Percentiles rank a stretch among this genome's conserved stretches.
Evolutionary conservation across 768 basidiomycete species (phyloP).

Genomic region (Tricholoma saponaceum): DNA sequence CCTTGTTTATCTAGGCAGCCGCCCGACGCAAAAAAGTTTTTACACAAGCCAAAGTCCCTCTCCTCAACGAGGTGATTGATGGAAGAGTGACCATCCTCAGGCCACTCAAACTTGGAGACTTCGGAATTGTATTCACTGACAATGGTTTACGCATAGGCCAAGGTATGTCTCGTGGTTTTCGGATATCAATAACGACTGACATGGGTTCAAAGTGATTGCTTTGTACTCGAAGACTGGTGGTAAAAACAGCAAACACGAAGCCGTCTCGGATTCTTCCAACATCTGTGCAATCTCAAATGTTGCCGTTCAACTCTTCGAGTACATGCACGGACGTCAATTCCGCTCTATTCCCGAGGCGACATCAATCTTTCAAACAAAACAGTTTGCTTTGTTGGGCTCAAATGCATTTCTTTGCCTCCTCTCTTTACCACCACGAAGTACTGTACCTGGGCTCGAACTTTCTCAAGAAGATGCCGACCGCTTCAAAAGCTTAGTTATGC

Average conservation of each 20-base stretch:
- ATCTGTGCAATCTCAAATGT: conserved; percentile 22
- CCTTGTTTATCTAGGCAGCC: background rate
- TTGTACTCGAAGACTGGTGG: conserved; percentile 23
- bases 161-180: background rate
- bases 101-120: background rate
- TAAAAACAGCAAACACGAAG: conserved; percentile 21
- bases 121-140: background rate
- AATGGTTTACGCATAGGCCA: background rate
- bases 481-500: background rate
- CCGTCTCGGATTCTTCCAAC: conserved; percentile 13
- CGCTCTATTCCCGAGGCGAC: background rate
- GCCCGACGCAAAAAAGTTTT: background rate
- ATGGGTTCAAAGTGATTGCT: conserved; percentile 9
- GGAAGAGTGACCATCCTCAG: background rate
- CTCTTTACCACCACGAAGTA: background rate
- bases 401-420: background rate
- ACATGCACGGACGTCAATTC: background rate
- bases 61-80: background rate
- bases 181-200: background rate
- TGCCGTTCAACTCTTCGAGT: conserved; percentile 10
- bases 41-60: background rate
- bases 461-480: background rate
- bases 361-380: background rate
- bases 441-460: background rate
- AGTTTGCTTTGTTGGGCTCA: background rate